Base-by-base conservation (phyloP, 129 eudicot genomes). In the Chrysanthemum seticuspe region DNA sequence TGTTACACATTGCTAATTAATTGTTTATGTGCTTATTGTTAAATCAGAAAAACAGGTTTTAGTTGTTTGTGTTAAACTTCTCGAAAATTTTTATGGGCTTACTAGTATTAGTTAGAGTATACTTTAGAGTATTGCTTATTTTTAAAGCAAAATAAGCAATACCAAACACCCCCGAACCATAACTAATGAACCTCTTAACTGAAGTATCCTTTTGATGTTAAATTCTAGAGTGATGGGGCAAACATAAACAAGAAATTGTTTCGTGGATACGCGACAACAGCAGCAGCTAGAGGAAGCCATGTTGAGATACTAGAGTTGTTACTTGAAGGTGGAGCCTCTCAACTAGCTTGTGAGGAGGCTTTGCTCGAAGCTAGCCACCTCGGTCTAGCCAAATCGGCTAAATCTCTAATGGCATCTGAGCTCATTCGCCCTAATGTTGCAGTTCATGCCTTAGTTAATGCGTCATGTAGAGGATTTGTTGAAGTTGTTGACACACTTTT, bases 231-330 rank as follows among this genome's bases (percentile, higher is more conserved):
- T 25, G 16, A n/a, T 70, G 96, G 98, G 62, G 98, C 98, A 5
- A 82, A 83, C 29, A 87, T 89, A 36, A 89, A 89, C 80, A 89
- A 86, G 75, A 89, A 87, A 70, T 40, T 92, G 59, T 92, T 92
- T 62, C 85, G 96, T 54, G 98, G 98, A 8, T 87, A 81, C 29
- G 91, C 98, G 13, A 92, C 87, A 11, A 92, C 96, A 10, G 94
- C 89, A 16, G 94, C 96, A 18, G 87, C 80, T 10, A 85, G 96
- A 69, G 96, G 91, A 84, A 85, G 87, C 76, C 95, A 89, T 68
- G 25, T 85, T 40, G 85, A 83, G 79, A 85, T 89, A 67, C 76
- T 92, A 76, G 86, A 92, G 78, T 83, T 83, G 72, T 74, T 92
- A 51, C 76, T 92, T 18, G 83, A 79, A 36, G 87, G 81, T 34